Evolutionary conservation across 1,139 yeast genomes (phyloP), one percentile per base, ranked within the genome.

Genomic region (Kurtzmaniella quercitrusa): DNA sequence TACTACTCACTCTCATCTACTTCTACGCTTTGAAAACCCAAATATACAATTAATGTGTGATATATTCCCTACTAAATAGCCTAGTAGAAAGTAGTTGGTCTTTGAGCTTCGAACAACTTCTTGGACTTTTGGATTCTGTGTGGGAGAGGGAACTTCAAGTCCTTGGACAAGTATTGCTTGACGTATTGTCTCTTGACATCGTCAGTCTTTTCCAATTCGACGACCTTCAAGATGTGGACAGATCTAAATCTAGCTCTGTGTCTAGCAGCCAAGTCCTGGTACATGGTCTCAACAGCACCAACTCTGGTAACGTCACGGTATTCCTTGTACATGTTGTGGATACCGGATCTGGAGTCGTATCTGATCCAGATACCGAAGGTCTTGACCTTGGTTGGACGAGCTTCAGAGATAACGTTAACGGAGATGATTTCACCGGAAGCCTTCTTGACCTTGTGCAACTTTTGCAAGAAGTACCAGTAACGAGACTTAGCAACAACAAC

Each of bases 281-380:
- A 93, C 85, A 93, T 86, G 73, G 95, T 82, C 76, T 88, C 96
- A 70, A 93, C 98, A 64, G 98, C 98, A 75, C 90, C 96, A 58
- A 90, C 95, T 82, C 99, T 94, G 81, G 97, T 79, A 65, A 91
- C 95, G 67, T 93, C 98, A 80, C 98, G 91, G 94, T 90, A 89
- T 83, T 93, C 99, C 84, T 89, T 93, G 97, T 93, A 93, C 98
- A 93, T 93, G 95, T 93, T 93, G 95, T 94, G 98, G 70, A 96
- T 90, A 81, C 99, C 99, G 62, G 98, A 94, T 85, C 98, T 94
- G 62, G 99, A 93, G 75, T 94, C 98, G 89, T 94, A 93, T 84
- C 98, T 91, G 75, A 93, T 85, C 98, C 98, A 93, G 81, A 94
- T 76, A 82, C 98, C 98, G 73, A 90, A 93, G 89, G 91, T 93